Conservation (phyloP, 192 early-diverging fungal species). For the Rhizophagus clarus region DNA sequence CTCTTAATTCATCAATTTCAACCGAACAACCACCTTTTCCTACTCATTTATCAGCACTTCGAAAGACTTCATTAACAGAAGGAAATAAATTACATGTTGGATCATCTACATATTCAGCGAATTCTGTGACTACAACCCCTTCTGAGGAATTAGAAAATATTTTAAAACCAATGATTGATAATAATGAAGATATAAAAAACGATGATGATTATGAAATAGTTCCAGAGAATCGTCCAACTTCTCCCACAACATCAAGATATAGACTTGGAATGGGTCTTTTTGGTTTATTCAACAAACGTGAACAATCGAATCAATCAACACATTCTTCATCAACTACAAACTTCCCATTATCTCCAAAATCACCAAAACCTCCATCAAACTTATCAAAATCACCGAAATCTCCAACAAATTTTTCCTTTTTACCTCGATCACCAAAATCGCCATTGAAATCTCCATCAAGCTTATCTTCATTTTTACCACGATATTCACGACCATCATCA, state of each 20-base stretch:
- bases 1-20: background rate
- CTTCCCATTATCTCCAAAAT: background rate
- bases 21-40: conserved; percentile 6
- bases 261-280: background rate
- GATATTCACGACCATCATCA: background rate
- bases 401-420: no score
- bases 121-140: background rate
- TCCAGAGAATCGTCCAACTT: background rate
- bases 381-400: background rate
- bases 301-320: background rate
- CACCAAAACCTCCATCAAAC: background rate
- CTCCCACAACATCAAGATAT: background rate
- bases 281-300: conserved; percentile 10
- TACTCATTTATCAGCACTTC: conserved; percentile 3
- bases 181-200: background rate
- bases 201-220: background rate
- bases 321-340: background rate
- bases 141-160: background rate
- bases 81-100: background rate
- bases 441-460: background rate
- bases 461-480: background rate
- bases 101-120: background rate
- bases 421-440: background rate
- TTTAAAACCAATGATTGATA: background rate
- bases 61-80: background rate